Evolutionary conservation across 495 filamentous ascomycete genomes (phyloP).

Genomic region (Hamigera avellanea): DNA sequence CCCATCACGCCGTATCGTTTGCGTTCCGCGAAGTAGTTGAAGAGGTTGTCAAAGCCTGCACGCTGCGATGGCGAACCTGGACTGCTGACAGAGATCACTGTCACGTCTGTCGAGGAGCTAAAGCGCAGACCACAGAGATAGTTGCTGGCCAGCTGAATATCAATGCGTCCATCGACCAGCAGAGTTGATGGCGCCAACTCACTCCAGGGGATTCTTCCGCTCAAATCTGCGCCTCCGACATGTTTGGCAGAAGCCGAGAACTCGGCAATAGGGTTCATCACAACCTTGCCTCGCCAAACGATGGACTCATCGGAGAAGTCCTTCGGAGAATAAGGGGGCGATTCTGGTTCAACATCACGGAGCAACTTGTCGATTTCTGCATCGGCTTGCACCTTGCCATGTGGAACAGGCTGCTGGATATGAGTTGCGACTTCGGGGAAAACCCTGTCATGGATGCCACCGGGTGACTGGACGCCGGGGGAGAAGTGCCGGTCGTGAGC

Average conservation of each 20-base stretch:
- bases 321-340: constrained; percentile 76
- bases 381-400: constrained; percentile 49
- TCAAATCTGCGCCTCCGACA: constrained; percentile 66
- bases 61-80: constrained; percentile 36
- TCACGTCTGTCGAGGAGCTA: constrained; percentile 59
- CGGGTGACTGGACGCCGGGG: constrained; percentile 19
- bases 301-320: constrained; percentile 53
- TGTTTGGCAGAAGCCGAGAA: constrained; percentile 70
- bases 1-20: constrained; percentile 73
- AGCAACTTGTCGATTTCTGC: constrained; percentile 85
- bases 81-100: constrained; percentile 54
- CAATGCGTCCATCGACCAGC: constrained; percentile 73
- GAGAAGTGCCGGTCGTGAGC: constrained; percentile 13
- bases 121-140: constrained; percentile 78
- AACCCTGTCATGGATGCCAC: constrained; percentile 26
- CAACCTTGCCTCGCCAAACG: constrained; percentile 70
- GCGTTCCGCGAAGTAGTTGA: constrained; percentile 67
- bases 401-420: constrained; percentile 30
- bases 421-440: constrained; percentile 33
- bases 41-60: constrained; percentile 53
- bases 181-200: constrained; percentile 58
- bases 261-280: constrained; percentile 64
- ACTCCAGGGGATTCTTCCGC: constrained; percentile 48
- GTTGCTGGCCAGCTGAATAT: constrained; percentile 64
- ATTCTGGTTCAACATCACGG: constrained; percentile 70